Conservation (phyloP, 1,284 basidiomycete genomes). For the Leccinum griseonigrum region DNA sequence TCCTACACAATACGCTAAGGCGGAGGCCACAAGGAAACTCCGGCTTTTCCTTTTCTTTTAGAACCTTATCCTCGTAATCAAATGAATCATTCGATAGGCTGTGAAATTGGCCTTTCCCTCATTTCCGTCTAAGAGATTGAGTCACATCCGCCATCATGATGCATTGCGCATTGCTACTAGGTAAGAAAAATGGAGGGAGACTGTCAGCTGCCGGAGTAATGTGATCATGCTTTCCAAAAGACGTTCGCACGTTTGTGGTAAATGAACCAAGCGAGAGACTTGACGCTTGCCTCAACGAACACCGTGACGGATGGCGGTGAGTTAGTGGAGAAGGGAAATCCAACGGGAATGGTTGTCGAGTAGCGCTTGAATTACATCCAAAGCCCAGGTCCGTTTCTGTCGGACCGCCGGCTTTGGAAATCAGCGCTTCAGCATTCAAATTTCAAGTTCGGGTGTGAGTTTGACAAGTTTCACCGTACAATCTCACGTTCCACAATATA, state of each 20-base stretch:
- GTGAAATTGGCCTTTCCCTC: constrained; percentile 29
- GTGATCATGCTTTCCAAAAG: constrained; percentile 56
- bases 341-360: constrained; percentile 39
- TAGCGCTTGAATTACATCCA: constrained; percentile 61
- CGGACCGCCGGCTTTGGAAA: too few relatives aligned
- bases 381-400: constrained; percentile 46
- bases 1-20: too few relatives aligned
- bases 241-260: constrained; percentile 61
- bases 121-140: constrained; percentile 38
- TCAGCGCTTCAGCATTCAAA: too few relatives aligned
- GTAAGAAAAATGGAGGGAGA: constrained; percentile 59
- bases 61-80: too few relatives aligned
- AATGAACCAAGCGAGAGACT: constrained; percentile 55
- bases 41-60: too few relatives aligned
- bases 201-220: constrained; percentile 52
- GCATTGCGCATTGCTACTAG: constrained; percentile 53
- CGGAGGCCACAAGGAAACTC: too few relatives aligned
- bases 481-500: too few relatives aligned
- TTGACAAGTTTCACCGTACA: too few relatives aligned
- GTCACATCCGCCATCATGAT: constrained; percentile 42
- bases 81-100: too few relatives aligned
- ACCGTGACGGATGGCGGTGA: constrained; percentile 16
- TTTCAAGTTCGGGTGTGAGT: too few relatives aligned
- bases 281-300: constrained; percentile 40
- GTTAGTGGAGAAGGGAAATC: constrained; percentile 32